Percentiles rank a stretch among this genome's conserved stretches.
These are phyloP conservation scores for Aspergillus latus DNA, from an alignment of 2,329 filamentous ascomycete genomes.

Conservation along the genomic window DNA sequence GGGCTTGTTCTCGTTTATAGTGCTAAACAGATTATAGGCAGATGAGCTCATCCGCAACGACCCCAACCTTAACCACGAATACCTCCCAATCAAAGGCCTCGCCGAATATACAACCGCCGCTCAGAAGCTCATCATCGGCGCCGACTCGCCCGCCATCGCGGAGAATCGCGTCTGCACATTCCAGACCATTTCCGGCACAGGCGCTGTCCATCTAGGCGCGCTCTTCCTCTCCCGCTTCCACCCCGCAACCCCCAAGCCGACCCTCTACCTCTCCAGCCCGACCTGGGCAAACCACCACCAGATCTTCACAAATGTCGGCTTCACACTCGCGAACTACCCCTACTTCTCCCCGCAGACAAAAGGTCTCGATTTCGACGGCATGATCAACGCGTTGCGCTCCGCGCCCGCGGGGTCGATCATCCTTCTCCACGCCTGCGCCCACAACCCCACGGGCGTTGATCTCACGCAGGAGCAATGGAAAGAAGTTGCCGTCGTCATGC, in stretches of 20 bases:
- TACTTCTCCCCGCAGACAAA: constrained; percentile 91
- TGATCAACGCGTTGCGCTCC: constrained; percentile 68
- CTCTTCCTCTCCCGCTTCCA: constrained; percentile 95
- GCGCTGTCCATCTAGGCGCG: constrained; percentile 87
- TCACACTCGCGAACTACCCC: constrained; percentile 79
- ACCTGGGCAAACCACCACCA: constrained; percentile 99
- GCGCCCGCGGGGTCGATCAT: constrained; percentile 82
- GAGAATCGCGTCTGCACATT: constrained; percentile 80
- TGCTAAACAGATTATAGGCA: constrained; percentile 59
- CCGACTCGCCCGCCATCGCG: constrained; percentile 73
- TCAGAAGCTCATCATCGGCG: constrained; percentile 83
- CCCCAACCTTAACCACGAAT: constrained; percentile 94
- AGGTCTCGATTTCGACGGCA: constrained; percentile 87
- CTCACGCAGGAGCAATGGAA: constrained; percentile 93
- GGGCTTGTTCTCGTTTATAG: not conserved
- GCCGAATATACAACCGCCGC: constrained; percentile 83
- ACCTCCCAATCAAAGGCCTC: constrained; percentile 91
- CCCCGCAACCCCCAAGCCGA: constrained; percentile 50
- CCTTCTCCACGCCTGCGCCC: constrained; percentile 90
- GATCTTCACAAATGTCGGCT: constrained; percentile 88
- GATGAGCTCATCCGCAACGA: constrained; percentile 86
- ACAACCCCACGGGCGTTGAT: constrained; percentile 97
- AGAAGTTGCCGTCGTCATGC: constrained; percentile 76
- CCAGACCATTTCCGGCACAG: constrained; percentile 96
- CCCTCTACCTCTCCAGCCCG: constrained; percentile 88